Evolutionary conservation across 495 filamentous ascomycete genomes (phyloP).

Genomic region (Aspergillus diversus): DNA sequence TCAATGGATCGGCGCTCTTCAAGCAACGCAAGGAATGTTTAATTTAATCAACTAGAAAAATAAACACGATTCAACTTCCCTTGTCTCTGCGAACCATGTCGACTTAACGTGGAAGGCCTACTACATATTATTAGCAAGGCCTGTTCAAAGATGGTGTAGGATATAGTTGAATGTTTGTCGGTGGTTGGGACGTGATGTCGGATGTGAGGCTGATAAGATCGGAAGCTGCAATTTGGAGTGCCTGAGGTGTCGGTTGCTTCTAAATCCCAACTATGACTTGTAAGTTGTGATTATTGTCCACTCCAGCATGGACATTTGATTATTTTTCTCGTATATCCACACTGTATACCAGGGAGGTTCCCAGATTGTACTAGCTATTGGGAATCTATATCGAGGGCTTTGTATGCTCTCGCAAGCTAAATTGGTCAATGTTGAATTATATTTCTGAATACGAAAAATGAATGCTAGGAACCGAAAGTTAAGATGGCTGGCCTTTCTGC

Average conservation of each 20-base stretch:
- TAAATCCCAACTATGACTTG: no score
- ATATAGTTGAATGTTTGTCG: not conserved
- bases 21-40: not conserved
- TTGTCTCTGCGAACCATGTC: not conserved
- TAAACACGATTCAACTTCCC: no score
- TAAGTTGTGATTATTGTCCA: no score
- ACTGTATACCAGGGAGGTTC: not conserved
- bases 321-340: not conserved
- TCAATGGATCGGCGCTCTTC: constrained; percentile 15
- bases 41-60: not conserved
- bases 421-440: no score
- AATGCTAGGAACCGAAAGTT: no score
- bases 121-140: no score
- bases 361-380: no score
- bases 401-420: no score
- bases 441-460: no score
- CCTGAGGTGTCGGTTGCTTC: not conserved
- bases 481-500: no score
- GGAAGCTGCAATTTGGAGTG: constrained; percentile 15
- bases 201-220: constrained; percentile 29
- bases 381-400: no score
- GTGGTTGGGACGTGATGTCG: constrained; percentile 4
- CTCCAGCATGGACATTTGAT: not conserved
- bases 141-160: not conserved
- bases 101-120: not conserved